Conservation (phyloP, 108 stramenopile genomes). For the Skeletonema potamos region DNA sequence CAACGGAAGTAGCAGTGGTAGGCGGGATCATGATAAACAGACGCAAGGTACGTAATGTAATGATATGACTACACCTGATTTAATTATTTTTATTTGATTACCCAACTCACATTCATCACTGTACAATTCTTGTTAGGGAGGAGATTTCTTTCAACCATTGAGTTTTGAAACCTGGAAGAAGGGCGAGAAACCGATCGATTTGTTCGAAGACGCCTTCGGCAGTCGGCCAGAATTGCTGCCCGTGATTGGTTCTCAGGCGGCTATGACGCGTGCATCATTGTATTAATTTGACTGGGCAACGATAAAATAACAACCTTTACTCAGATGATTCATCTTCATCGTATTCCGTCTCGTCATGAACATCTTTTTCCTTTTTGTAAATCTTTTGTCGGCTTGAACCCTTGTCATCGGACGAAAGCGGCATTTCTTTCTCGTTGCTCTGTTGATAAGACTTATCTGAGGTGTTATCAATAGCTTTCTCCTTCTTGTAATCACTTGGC, state of each 20-base stretch:
- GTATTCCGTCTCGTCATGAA: neutral
- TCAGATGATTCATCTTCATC: neutral
- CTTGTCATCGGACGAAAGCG: neutral
- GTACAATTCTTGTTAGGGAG: neutral
- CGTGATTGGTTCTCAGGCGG: slow-evolving; percentile 4
- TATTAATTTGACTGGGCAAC: neutral
- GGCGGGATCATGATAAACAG: slow-evolving; percentile 22
- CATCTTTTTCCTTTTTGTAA: neutral
- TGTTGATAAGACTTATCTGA: neutral
- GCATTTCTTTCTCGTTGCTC: neutral
- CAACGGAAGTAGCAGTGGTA: slow-evolving; percentile 9
- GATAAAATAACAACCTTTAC: neutral
- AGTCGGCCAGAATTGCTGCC: neutral
- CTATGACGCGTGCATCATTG: slow-evolving; percentile 7
- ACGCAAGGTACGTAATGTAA: neutral
- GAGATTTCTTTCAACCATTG: slow-evolving; percentile 28
- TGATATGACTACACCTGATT: neutral
- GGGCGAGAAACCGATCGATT: slow-evolving; percentile 8
- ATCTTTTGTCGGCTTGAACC: neutral
- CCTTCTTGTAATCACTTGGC: neutral
- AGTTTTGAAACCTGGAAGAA: slow-evolving; percentile 13
- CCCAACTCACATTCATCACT: neutral
- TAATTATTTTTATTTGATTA: neutral
- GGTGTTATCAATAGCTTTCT: neutral
- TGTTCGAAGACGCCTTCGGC: slow-evolving; percentile 12